Conservation (phyloP, 2,329 filamentous ascomycete genomes). For the Remersonia thermophila region DNA sequence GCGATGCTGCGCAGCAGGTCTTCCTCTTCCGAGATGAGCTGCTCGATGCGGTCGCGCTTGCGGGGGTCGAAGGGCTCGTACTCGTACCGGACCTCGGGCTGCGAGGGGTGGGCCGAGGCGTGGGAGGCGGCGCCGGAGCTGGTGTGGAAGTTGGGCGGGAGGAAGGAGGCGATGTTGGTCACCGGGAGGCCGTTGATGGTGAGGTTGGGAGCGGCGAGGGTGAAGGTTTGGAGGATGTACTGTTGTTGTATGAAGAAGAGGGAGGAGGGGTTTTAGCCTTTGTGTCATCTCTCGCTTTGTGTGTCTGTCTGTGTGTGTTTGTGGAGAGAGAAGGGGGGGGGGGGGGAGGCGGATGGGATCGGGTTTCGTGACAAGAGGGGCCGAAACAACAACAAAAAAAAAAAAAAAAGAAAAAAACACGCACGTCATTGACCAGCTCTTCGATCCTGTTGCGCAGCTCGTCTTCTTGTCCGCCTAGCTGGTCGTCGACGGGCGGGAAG, state of each 20-base stretch:
- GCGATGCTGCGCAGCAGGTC: conserved; percentile 53
- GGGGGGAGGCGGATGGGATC: background rate
- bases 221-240: conserved; percentile 52
- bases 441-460: conserved; percentile 48
- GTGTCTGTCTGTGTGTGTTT: no score
- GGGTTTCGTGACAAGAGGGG: no score
- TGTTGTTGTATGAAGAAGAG: conserved; percentile 18
- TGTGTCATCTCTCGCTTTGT: no score
- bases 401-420: background rate
- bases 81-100: conserved; percentile 32
- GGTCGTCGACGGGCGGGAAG: conserved; percentile 52
- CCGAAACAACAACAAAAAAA: no score
- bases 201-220: conserved; percentile 45
- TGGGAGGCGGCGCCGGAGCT: conserved; percentile 2
- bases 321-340: no score
- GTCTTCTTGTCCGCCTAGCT: conserved; percentile 33
- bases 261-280: background rate
- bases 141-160: conserved; percentile 15
- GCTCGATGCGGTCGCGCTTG: conserved; percentile 46
- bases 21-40: conserved; percentile 49
- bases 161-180: conserved; percentile 27
- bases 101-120: background rate
- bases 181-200: conserved; percentile 49
- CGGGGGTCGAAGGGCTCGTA: conserved; percentile 51
- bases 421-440: conserved; percentile 45